Percentiles rank a stretch among this genome's conserved stretches.
These are phyloP conservation scores for Adansonia grandidieri DNA, from an alignment of 441 rosid species.

Conservation along the genomic window DNA sequence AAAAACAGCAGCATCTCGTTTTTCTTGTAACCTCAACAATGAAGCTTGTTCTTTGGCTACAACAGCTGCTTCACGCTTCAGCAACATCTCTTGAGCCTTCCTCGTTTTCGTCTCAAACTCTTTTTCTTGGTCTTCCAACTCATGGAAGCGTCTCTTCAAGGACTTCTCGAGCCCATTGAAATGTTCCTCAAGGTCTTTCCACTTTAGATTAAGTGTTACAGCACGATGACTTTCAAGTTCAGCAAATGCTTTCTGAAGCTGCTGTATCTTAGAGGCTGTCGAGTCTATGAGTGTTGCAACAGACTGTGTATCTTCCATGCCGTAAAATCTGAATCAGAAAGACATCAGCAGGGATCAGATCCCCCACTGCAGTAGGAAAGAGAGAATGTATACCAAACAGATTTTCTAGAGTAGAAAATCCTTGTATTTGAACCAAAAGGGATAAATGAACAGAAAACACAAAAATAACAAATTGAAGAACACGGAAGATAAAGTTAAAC, in stretches of 20 bases:
- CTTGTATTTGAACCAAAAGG: background rate
- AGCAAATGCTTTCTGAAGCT: slow-evolving; percentile 97
- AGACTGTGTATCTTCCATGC: slow-evolving; percentile 70
- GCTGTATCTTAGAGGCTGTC: slow-evolving; percentile 83
- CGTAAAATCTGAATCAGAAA: slow-evolving; percentile 34
- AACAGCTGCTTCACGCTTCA: slow-evolving; percentile 76
- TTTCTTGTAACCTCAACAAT: slow-evolving; percentile 67
- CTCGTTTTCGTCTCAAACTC: slow-evolving; percentile 69
- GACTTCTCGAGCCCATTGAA: slow-evolving; percentile 95
- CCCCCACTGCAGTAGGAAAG: background rate
- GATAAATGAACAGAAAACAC: background rate
- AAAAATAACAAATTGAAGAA: background rate
- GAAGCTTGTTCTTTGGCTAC: slow-evolving; percentile 46
- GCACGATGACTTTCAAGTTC: slow-evolving; percentile 94
- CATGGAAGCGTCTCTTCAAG: slow-evolving; percentile 92
- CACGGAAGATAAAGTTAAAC: background rate
- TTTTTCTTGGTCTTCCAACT: slow-evolving; percentile 90
- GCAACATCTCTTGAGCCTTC: slow-evolving; percentile 70
- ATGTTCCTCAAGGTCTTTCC: slow-evolving; percentile 95
- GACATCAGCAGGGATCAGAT: slow-evolving; percentile 12
- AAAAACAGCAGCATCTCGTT: slow-evolving; percentile 81
- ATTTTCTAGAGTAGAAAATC: background rate
- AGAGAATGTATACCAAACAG: background rate
- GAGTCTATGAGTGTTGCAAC: slow-evolving; percentile 86
- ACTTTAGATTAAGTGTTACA: slow-evolving; percentile 79